Percentiles rank a stretch among this genome's conserved stretches.
Conservation (phyloP, 495 filamentous ascomycete species). For the Annulohypoxylon maeteangense region DNA sequence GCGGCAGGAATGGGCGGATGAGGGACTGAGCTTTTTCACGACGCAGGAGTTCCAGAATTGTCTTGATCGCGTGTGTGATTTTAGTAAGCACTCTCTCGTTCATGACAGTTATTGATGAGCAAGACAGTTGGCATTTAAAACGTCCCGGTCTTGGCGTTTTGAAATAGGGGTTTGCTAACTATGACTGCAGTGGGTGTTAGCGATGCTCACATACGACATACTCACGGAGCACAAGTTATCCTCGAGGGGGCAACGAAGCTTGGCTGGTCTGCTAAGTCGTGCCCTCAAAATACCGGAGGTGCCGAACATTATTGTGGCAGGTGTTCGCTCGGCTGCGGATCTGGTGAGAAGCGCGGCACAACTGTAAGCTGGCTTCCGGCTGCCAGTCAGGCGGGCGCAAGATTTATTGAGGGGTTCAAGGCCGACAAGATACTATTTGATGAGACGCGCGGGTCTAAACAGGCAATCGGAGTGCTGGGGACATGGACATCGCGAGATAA, state of each 20-base stretch:
- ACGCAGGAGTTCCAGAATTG: conserved; percentile 78
- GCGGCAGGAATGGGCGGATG: conserved; percentile 80
- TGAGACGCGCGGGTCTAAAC: conserved; percentile 61
- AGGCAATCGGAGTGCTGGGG: conserved; percentile 74
- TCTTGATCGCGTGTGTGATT: conserved; percentile 69
- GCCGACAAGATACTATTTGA: conserved; percentile 76
- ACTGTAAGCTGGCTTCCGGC: conserved; percentile 80
- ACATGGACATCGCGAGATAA: conserved; percentile 77
- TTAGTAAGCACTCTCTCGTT: conserved; percentile 35
- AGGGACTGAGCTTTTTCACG: conserved; percentile 81
- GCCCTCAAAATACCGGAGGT: conserved; percentile 83
- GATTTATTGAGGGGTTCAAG: conserved; percentile 81
- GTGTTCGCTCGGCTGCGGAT: conserved; percentile 80
- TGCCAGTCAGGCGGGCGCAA: conserved; percentile 76
- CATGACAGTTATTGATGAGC: neutral
- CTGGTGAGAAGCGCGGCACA: conserved; percentile 79
- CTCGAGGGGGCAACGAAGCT: conserved; percentile 80
- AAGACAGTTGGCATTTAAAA: neutral
- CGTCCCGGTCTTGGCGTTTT: neutral
- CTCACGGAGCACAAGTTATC: conserved; percentile 71
- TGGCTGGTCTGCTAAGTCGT: conserved; percentile 74
- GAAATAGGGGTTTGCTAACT: conserved; percentile 53
- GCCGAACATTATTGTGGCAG: conserved; percentile 79
- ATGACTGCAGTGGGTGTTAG: conserved; percentile 75
- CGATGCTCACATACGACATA: conserved; percentile 72